A percentile compares a stretch with the other conserved stretches of the same genome.
Evolutionary conservation across 768 basidiomycete genomes (phyloP).

Genomic region (Paxillus involutus): DNA sequence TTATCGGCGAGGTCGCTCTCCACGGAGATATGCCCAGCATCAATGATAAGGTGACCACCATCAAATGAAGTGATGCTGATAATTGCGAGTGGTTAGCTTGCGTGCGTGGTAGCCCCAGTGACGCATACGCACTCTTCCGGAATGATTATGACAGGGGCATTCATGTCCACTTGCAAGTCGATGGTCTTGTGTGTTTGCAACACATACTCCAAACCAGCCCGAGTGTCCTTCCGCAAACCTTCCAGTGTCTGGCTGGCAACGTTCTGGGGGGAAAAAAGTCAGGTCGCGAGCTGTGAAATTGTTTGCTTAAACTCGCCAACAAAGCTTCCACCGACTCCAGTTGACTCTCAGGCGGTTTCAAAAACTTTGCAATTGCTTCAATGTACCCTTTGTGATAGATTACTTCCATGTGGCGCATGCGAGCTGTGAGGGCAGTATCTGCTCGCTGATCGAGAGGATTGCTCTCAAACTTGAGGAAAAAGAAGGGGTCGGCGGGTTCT

Average conservation of each 20-base stretch:
- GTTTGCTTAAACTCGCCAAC: constrained; percentile 50
- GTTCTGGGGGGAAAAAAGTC: constrained; percentile 50
- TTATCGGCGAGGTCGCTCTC: constrained; percentile 89
- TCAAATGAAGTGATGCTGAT: constrained; percentile 69
- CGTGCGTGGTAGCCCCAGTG: constrained; percentile 13
- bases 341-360: constrained; percentile 92
- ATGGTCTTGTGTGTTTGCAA: constrained; percentile 93
- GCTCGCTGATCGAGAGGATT: constrained; percentile 90
- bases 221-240: constrained; percentile 88
- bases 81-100: constrained; percentile 6
- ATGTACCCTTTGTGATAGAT: constrained; percentile 94
- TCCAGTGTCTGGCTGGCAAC: constrained; percentile 93
- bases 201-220: constrained; percentile 92
- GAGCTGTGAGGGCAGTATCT: constrained; percentile 85
- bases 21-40: constrained; percentile 95
- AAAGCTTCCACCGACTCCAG: constrained; percentile 94
- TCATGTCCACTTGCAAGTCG: constrained; percentile 94
- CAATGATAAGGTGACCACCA: constrained; percentile 87
- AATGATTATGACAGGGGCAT: constrained; percentile 95
- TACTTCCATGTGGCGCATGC: constrained; percentile 94
- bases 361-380: constrained; percentile 88
- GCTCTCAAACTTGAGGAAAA: constrained; percentile 88
- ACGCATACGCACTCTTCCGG: constrained; percentile 74
- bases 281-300: neutral
- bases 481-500: constrained; percentile 60